These are phyloP conservation scores for Tylopilus cervinicoccineus DNA, from an alignment of 768 basidiomycete genomes.

Conservation along the genomic window DNA sequence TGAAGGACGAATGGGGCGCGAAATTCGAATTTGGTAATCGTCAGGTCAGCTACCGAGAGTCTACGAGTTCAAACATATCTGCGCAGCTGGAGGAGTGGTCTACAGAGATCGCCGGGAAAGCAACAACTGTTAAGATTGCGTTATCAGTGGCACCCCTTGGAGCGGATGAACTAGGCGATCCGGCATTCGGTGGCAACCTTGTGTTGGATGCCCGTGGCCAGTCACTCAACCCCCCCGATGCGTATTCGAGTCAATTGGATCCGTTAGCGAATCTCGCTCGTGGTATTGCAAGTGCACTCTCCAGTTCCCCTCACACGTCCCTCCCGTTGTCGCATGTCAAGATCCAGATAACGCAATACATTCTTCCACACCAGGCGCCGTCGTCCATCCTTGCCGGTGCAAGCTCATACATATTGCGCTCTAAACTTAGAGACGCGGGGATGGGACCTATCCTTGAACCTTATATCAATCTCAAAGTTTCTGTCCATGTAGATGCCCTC, in stretches of 20 bases:
- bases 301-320: conserved; percentile 74
- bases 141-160: conserved; percentile 53
- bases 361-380: conserved; percentile 39
- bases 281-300: conserved; percentile 68
- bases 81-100: conserved; percentile 48
- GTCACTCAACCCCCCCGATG: conserved; percentile 50
- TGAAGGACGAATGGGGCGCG: conserved; percentile 76
- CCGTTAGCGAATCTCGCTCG: conserved; percentile 55
- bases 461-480: conserved; percentile 65
- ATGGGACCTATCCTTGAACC: conserved; percentile 79
- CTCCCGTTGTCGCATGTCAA: conserved; percentile 63
- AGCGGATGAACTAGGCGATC: conserved; percentile 57
- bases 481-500: conserved; percentile 60
- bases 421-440: conserved; percentile 56
- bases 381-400: conserved; percentile 63
- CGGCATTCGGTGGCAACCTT: conserved; percentile 74
- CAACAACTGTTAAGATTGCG: conserved; percentile 45
- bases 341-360: conserved; percentile 48
- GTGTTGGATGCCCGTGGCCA: conserved; percentile 54
- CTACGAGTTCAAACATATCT: conserved; percentile 26
- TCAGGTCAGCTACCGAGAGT: conserved; percentile 79
- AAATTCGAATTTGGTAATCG: conserved; percentile 74
- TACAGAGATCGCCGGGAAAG: conserved; percentile 59
- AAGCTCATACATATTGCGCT: conserved; percentile 58
- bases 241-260: conserved; percentile 39